Base-by-base conservation (phyloP, 139 green algal genomes). In the Bryopsis sp. region DNA sequence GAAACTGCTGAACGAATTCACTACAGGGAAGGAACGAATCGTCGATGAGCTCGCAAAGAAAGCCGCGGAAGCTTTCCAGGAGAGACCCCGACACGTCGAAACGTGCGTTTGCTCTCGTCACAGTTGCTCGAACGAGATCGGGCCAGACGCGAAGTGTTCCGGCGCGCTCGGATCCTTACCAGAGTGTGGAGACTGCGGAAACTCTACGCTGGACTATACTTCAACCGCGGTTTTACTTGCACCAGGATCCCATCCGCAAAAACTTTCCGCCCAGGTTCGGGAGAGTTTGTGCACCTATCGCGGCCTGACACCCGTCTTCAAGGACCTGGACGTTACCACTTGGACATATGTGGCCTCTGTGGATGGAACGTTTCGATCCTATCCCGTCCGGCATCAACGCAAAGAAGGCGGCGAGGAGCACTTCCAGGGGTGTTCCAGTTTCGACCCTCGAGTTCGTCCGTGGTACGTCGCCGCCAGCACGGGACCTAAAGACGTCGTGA, bases 401-500 rank as follows among this genome's bases (percentile, higher is more conserved):
- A 31, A 22, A 7, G 31, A 46, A 43, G 28, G 43, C n/a, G 58
- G 58, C 39, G 58, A 65, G 11, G 15, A 15, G 24, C 26, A 26
- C 6, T 33, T 65, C 32, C 32, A 33, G 26, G 28, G 24, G 15
- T 65, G 58, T 39, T 3, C 7, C 19, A 65, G 7, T 6, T 65
- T 32, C 58, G 58, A 65, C 43, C 58, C 58, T 5, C 8, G 58
- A 22, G 43, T 26, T 22, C 26, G 58, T 3, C 58, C 58, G 5
- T 65, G 58, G 58, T 65, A 46, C 24, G 24, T 65, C 28, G 58
- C 28, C 11, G 58, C 58, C 6, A 65, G 58, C 31, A 43, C 58
- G 39, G 28, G 58, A 65, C 58, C 58, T 11, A 65, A 65, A 39
- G 58, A 65, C 31, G 43, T 65, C 26, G 58, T 65, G 19, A 47